These are phyloP conservation scores for Penicillium sp. DNA, from an alignment of 2,329 filamentous ascomycete genomes.

Conservation along the genomic window DNA sequence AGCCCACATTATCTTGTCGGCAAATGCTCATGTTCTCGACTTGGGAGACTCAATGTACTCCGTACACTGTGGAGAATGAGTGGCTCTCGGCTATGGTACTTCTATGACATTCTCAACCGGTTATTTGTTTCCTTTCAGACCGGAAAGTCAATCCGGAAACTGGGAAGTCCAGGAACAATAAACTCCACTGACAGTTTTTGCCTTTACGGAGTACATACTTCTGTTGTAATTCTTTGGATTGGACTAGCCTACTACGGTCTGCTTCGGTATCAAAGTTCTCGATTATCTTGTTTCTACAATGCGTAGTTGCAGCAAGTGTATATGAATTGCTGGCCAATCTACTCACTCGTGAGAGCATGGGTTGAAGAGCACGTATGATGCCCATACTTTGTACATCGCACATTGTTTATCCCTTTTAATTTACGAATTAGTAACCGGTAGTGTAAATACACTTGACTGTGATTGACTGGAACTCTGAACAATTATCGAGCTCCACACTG, in stretches of 20 bases:
- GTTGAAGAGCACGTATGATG: neutral
- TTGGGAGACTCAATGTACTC: neutral
- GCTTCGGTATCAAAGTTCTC: no score
- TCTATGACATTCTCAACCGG: no score
- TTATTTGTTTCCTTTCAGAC: neutral
- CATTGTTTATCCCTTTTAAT: neutral
- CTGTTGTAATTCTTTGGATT: neutral
- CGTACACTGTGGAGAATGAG: neutral
- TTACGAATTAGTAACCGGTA: neutral
- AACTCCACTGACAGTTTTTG: neutral
- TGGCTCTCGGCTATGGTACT: neutral
- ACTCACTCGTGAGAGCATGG: neutral
- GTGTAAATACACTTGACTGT: neutral
- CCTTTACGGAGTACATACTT: neutral
- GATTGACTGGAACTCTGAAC: neutral
- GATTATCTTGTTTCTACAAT: neutral
- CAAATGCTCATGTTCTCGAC: neutral
- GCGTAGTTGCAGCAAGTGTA: neutral
- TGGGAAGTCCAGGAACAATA: neutral
- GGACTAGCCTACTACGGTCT: no score
- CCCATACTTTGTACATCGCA: neutral
- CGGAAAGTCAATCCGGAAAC: neutral
- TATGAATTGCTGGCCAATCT: neutral
- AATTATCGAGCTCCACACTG: neutral
- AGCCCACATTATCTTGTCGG: neutral